Percentiles rank a stretch among this genome's conserved stretches.
phyloP scores from a whole-genome alignment of 2,329 filamentous ascomycete species.

The Thelonectria olida region DNA sequence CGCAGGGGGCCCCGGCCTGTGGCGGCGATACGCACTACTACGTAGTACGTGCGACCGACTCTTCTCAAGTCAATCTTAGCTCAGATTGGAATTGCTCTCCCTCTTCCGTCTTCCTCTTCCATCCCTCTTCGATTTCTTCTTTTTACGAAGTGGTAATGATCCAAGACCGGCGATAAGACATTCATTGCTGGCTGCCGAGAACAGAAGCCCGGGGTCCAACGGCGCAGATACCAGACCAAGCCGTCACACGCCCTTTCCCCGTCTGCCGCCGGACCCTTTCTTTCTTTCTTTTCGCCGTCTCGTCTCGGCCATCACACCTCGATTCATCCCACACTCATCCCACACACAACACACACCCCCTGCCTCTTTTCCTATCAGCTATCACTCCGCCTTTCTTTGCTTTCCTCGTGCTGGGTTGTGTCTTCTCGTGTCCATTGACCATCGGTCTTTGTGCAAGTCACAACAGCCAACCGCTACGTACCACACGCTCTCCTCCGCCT shows the following conservation, averaged over 20 bases:
- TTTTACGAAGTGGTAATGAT: slow-evolving; percentile 5
- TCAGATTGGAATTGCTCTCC: slow-evolving; percentile 20
- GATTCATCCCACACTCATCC: neutral
- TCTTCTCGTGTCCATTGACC: neutral
- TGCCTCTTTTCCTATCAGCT: neutral
- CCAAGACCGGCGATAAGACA: slow-evolving; percentile 33
- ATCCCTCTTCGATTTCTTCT: slow-evolving; percentile 2
- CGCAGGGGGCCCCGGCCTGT: slow-evolving; percentile 18
- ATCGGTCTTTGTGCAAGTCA: slow-evolving; percentile 17
- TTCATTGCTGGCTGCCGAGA: slow-evolving; percentile 8
- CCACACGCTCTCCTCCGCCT: neutral
- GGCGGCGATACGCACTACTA: slow-evolving; percentile 20
- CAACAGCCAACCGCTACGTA: slow-evolving; percentile 10
- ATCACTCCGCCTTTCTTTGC: neutral
- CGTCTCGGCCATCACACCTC: neutral
- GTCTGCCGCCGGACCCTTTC: slow-evolving; percentile 5
- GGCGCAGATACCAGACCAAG: slow-evolving; percentile 3
- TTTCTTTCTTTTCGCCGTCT: neutral
- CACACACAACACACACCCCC: slow-evolving; percentile 1
- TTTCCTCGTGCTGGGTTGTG: neutral
- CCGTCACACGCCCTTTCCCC: slow-evolving; percentile 12
- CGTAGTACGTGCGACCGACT: too few species aligned
- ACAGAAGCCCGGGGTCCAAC: neutral
- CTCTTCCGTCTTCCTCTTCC: slow-evolving; percentile 21
- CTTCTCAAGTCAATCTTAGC: neutral